phyloP scores from a whole-genome alignment of 768 basidiomycete species.

The Tricholoma furcatifolium region DNA sequence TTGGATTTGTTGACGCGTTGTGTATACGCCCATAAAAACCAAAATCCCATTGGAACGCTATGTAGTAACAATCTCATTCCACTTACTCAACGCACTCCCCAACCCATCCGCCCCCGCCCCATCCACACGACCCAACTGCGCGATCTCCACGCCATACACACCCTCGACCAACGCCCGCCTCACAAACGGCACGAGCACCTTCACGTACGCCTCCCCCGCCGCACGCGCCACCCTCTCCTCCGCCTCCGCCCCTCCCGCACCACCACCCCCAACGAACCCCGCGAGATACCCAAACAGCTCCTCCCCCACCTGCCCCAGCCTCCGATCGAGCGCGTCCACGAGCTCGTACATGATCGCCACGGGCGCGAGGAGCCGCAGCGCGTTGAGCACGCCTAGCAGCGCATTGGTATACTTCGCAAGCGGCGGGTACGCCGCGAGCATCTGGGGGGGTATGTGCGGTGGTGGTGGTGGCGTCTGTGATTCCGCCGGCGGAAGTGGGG shows the following conservation, averaged over 20 bases:
- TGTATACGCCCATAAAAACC: too few relatives aligned
- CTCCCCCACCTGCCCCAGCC: constrained; percentile 45
- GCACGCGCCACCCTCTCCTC: constrained; percentile 37
- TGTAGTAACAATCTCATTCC: constrained; percentile 25
- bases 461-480: constrained; percentile 41
- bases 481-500: constrained; percentile 14
- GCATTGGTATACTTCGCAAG: constrained; percentile 74
- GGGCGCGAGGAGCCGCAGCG: constrained; percentile 79
- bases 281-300: constrained; percentile 46
- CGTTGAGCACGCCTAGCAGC: constrained; percentile 72
- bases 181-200: constrained; percentile 69
- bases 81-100: constrained; percentile 27
- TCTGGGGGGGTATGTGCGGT: constrained; percentile 67
- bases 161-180: constrained; percentile 70
- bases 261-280: constrained; percentile 13
- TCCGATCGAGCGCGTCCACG: constrained; percentile 45
- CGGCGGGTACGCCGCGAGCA: constrained; percentile 72
- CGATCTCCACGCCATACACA: constrained; percentile 52
- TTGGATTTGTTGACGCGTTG: too few relatives aligned
- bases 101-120: constrained; percentile 21
- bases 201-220: constrained; percentile 56
- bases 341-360: constrained; percentile 53
- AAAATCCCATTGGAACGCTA: not conserved
- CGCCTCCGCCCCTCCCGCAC: constrained; percentile 22
- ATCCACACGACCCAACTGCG: constrained; percentile 21